A percentile compares a stretch with the other conserved stretches of the same genome.
Evolutionary conservation across 2,329 filamentous ascomycete genomes (phyloP).

Genomic region (Pseudocercospora eumusae): DNA sequence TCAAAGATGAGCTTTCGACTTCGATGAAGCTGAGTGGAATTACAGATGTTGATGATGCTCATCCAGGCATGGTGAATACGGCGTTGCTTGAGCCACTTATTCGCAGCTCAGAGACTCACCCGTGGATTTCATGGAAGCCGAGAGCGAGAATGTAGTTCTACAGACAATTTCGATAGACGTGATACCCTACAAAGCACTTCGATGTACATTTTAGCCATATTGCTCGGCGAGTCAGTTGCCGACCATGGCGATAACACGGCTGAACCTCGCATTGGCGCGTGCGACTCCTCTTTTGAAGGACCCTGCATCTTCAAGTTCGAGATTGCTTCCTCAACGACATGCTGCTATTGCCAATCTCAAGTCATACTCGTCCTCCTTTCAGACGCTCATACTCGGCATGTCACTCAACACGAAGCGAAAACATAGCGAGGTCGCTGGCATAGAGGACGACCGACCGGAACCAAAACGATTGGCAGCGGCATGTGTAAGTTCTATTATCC

Average conservation of each 20-base stretch:
- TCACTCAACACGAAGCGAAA: slow-evolving; percentile 14
- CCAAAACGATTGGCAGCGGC: slow-evolving; percentile 36
- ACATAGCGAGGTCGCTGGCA: slow-evolving; percentile 11
- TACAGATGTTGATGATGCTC: slow-evolving; percentile 60
- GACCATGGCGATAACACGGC: slow-evolving; percentile 1
- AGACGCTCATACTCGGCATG: background rate
- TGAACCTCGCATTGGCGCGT: slow-evolving; percentile 11
- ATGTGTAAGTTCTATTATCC: too few species aligned
- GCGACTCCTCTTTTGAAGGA: background rate
- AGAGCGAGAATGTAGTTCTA: slow-evolving; percentile 21
- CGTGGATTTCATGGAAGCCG: slow-evolving; percentile 32
- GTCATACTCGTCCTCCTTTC: background rate
- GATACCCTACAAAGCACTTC: background rate
- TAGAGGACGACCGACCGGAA: slow-evolving; percentile 11
- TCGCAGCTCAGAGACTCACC: slow-evolving; percentile 23
- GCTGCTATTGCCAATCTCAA: background rate
- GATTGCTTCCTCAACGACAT: too few species aligned
- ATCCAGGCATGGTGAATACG: slow-evolving; percentile 59
- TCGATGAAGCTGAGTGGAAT: slow-evolving; percentile 67
- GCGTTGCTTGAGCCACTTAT: slow-evolving; percentile 30
- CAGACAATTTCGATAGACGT: background rate
- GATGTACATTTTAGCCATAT: background rate
- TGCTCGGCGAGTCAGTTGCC: background rate
- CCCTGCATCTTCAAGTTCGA: background rate
- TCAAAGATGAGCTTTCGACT: slow-evolving; percentile 61